phyloP scores from a whole-genome alignment of 768 basidiomycete species.

The Mycena capillaripes region DNA sequence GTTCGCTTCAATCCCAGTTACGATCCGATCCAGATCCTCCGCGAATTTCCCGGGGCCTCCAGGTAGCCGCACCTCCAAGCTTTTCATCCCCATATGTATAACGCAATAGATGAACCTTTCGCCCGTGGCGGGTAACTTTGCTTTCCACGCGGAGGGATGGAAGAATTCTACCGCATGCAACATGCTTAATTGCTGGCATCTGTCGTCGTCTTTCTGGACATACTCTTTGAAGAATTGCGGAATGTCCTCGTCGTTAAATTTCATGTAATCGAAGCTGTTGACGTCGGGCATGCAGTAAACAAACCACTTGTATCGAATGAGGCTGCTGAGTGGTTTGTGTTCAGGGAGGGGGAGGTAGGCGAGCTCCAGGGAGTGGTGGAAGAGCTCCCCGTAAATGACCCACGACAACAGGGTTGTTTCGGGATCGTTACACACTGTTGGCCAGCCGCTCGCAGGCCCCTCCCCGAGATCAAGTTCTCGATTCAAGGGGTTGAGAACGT shows the following conservation, averaged over 20 bases:
- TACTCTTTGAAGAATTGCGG: constrained; percentile 27
- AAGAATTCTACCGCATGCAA: constrained; percentile 11
- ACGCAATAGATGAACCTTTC: not conserved
- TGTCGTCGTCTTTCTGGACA: constrained; percentile 10
- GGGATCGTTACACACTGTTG: constrained; percentile 28
- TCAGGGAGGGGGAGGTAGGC: constrained; percentile 14
- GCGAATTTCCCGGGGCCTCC: constrained; percentile 12
- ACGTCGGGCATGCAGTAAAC: constrained; percentile 36
- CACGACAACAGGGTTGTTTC: constrained; percentile 32
- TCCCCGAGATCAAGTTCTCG: constrained; percentile 21
- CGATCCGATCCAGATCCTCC: constrained; percentile 25
- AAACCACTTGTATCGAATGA: constrained; percentile 33
- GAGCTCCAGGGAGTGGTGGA: constrained; percentile 33
- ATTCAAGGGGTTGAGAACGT: constrained; percentile 28
- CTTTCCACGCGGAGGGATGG: not conserved
- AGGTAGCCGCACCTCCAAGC: constrained; percentile 19
- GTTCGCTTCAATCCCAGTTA: not conserved
- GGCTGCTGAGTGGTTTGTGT: constrained; percentile 27
- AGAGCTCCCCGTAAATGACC: constrained; percentile 34
- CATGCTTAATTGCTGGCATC: constrained; percentile 32
- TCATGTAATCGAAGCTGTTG: constrained; percentile 29
- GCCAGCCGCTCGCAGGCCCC: not conserved
- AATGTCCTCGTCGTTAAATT: not conserved
- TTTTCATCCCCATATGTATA: constrained; percentile 30
- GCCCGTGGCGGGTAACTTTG: not conserved